Base-by-base conservation (phyloP, 192 early-diverging fungal genomes). In the Chytriomyces confervae region DNA sequence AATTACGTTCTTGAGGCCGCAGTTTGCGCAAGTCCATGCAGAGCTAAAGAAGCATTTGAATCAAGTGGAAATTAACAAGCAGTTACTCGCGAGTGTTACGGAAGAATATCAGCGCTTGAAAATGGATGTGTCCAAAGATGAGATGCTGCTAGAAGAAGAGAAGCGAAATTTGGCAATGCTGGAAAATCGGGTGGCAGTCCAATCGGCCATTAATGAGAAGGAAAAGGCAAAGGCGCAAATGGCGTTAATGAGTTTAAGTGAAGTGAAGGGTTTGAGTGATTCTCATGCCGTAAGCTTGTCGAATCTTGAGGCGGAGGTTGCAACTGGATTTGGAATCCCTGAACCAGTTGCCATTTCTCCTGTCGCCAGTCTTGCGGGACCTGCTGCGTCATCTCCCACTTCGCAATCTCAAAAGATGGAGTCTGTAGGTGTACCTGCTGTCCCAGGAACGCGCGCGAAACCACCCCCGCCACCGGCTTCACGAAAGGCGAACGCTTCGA, bases 41-140 rank as follows among this genome's bases (percentile, higher is more conserved):
- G 87, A 93, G 23, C 78, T 84, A n/a, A 86, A 86, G 61, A 83
- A 90, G 50, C 90, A 92, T 62, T 80, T 85, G 63, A 84, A 89
- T 62, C 72, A 89, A 61, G 67, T 91, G 6, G 91, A 91, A 79
- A 88, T 94, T 69, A 91, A 92, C 61, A 83, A 85, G 50, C 84
- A 91, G 61, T 85, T 91, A 66, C 78, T 93, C 7, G 76, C 83
- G 1, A 83, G 84, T 50, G 89, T 89, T 24, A 89, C 91, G 36
- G 83, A 81, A 10, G 91, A 94, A 60, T 86, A 91, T 62, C 86
- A 92, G 68, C 84, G 86, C 62, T 64, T 91, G 50, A 79, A 91
- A 53, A 75, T 77, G 18, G 86, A 93, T 27, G 50, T 81, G 45
- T 27, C 80, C 50, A 10, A 66, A 18, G 82, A 82, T 57, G 50